A percentile compares a stretch with the other conserved stretches of the same genome.
These are phyloP conservation scores for Mucor sp. DNA, from an alignment of 371 early-diverging fungal species.

Conservation along the genomic window DNA sequence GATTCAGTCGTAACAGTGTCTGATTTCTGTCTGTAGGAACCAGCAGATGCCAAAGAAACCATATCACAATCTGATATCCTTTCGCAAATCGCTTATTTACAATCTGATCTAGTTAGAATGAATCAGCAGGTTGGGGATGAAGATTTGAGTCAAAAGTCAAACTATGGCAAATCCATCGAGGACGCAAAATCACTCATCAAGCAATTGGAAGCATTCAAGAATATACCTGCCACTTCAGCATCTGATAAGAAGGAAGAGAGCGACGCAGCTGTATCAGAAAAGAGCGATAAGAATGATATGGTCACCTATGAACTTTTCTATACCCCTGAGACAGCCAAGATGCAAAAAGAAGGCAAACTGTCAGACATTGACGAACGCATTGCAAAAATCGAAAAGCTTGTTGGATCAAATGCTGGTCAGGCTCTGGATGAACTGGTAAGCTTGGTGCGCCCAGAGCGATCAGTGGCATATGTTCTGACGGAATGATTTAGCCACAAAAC, in stretches of 20 bases:
- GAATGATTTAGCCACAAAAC: conserved; percentile 31
- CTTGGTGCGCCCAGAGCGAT: background rate
- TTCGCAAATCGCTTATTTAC: conserved; percentile 67
- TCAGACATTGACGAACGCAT: conserved; percentile 80
- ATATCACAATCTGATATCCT: conserved; percentile 62
- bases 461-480: background rate
- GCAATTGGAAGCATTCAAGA: conserved; percentile 67
- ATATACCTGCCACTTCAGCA: conserved; percentile 9
- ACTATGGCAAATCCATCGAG: conserved; percentile 43
- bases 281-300: conserved; percentile 38
- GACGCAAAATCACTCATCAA: conserved; percentile 65
- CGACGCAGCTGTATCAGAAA: conserved; percentile 30
- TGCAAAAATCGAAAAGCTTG: conserved; percentile 73
- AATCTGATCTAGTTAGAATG: conserved; percentile 68
- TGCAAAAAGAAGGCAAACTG: conserved; percentile 62
- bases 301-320: conserved; percentile 81
- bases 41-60: conserved; percentile 22
- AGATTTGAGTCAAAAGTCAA: conserved; percentile 22
- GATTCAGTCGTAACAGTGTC: background rate
- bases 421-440: conserved; percentile 54
- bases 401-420: conserved; percentile 73
- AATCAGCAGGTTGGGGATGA: conserved; percentile 45
- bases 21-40: conserved; percentile 14
- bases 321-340: conserved; percentile 67
- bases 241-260: conserved; percentile 17